phyloP scores from a whole-genome alignment of 2,329 filamentous ascomycete genomes.

The Westerdykella aurantiaca region DNA sequence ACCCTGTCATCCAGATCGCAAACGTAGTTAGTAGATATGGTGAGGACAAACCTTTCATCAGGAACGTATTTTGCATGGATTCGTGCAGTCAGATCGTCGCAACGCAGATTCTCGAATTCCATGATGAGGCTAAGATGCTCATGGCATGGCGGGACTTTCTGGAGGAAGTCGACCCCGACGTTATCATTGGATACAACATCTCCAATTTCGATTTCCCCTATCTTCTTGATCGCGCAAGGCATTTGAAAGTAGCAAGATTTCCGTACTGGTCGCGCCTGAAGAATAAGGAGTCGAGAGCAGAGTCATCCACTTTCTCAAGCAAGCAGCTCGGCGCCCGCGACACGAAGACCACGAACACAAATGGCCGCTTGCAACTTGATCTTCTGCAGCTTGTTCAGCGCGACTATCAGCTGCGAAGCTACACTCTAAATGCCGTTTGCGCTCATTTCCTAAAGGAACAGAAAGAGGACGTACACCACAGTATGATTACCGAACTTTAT shows the following conservation, averaged over 20 bases:
- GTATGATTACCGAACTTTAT: constrained; percentile 97
- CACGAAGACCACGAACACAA: constrained; percentile 89
- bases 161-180: constrained; percentile 84
- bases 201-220: constrained; percentile 98
- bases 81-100: constrained; percentile 91
- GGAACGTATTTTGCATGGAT: constrained; percentile 94
- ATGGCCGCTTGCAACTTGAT: constrained; percentile 87
- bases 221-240: constrained; percentile 76
- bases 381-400: constrained; percentile 90
- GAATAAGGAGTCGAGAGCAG: constrained; percentile 63
- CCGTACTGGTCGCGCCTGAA: constrained; percentile 82
- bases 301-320: constrained; percentile 83
- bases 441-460: constrained; percentile 94
- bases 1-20: constrained; percentile 96
- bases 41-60: constrained; percentile 90
- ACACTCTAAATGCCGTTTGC: constrained; percentile 93
- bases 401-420: constrained; percentile 91
- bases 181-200: constrained; percentile 99
- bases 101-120: constrained; percentile 81
- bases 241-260: constrained; percentile 74
- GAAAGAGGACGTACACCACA: constrained; percentile 97
- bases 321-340: constrained; percentile 98
- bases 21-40: constrained; percentile 93
- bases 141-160: constrained; percentile 86
- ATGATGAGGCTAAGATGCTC: constrained; percentile 83